Base-by-base conservation (phyloP, 2,329 filamentous ascomycete species). In the Dendrostoma leiphaemia region DNA sequence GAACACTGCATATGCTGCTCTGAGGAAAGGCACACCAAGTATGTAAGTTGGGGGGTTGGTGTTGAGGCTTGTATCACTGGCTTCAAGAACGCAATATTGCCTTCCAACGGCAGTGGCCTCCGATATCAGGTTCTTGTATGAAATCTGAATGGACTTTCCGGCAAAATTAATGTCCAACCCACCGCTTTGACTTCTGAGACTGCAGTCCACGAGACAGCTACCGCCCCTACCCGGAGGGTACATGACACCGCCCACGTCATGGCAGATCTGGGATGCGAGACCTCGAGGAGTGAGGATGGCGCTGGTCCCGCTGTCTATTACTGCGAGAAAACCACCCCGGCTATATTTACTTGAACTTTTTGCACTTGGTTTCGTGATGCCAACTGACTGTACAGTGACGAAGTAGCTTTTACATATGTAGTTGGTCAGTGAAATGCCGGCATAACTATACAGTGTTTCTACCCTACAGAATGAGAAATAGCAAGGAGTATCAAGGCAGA, bases 291-390 rank as follows among this genome's bases (percentile, higher is more conserved):
- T 69, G 59, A 81, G 78, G 62, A 74, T 80, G 55, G 79, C 63
- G 38, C 72, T 78, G 52, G 73, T 77, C 13, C 81, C 81, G 5
- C 78, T 81, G 65, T 83, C 80, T 29, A 84, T 73, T 4, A 81
- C 69, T 5, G 77, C 79, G 7, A 75, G 68, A 32, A 59, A 56
- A 28, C 19, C 32, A 10, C 6, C 49, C 15, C 45, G 40, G 35
- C 32, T 24, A 32, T 50, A 54, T 17, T 37, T 29, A 21, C 46
- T 59, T 24, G 41, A 48, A 12, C 17, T 26, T 15, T 10, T 32
- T 9, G 29, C 15, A 26, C 37, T 37, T 12, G 58, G 48, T 17
- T 41, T 46, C 6, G 48, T 34, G n/a, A 62, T 32, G n/a, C n/a
- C 23, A 6, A 59, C 34, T 28, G 59, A 60, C 41, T 58, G 54